phyloP scores from a whole-genome alignment of 345 rosid genomes.

The Murraya paniculata region DNA sequence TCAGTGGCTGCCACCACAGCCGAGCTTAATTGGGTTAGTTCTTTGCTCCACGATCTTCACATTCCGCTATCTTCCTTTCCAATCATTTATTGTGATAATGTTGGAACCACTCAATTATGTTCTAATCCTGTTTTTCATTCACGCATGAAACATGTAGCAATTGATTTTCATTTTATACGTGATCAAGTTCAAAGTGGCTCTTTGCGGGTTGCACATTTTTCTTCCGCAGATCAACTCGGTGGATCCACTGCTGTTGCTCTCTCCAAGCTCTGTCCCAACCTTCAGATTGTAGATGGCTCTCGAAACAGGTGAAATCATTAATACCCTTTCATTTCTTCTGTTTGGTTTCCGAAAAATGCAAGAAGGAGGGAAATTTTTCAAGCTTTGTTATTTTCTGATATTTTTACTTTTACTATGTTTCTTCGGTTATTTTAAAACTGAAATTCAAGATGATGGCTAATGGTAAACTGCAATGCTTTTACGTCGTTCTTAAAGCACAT shows the following conservation, averaged over 20 bases:
- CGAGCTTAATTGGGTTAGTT: not conserved
- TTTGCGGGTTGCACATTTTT: not conserved
- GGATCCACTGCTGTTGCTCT: conserved; percentile 94
- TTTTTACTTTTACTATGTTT: not conserved
- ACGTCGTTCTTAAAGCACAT: too few species aligned
- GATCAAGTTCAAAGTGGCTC: too few species aligned
- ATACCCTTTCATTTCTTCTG: not conserved
- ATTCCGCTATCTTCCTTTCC: not conserved
- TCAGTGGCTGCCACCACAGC: too few species aligned
- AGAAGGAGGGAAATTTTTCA: not conserved
- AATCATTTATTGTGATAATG: not conserved
- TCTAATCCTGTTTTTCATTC: too few species aligned
- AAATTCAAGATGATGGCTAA: too few species aligned
- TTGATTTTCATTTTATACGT: too few species aligned
- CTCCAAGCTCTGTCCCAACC: conserved; percentile 73
- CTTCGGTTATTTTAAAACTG: not conserved
- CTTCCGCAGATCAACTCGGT: conserved; percentile 36
- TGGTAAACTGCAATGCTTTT: too few species aligned
- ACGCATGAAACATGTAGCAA: too few species aligned
- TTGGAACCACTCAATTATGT: too few species aligned
- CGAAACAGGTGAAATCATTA: conserved; percentile 57
- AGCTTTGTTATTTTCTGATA: not conserved
- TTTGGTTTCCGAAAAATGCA: not conserved
- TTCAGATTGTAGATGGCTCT: conserved; percentile 61
- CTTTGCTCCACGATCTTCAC: not conserved